Evolutionary conservation across 176 grass and related monocot species (phyloP), one percentile per base, ranked within the genome.

Genomic region (Bonia amplexicaulis): DNA sequence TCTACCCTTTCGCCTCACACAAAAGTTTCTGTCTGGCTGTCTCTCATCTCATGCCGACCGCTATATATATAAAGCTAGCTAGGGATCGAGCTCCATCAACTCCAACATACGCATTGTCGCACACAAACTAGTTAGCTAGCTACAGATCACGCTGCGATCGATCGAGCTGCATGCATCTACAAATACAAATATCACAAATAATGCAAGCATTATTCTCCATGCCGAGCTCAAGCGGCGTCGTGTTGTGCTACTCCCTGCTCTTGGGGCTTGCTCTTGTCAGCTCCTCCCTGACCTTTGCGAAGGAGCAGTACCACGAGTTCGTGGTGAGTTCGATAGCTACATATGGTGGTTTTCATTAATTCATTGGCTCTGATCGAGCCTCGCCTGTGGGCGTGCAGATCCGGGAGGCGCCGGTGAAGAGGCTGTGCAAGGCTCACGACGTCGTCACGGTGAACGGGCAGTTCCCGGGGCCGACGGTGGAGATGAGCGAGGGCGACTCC

Each of bases 391-490:
- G n/a, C 40, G 11, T 74, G 71, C 55, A 97, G 91, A 77, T 98
- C 73, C 74, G 86, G 83, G 93, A 91, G 82, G 66, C 91, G 73
- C 15, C 89, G 37, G 91, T 95, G 96, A 95, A 64, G 89, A 85
- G 96, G 91, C 93, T 98, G 44, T 98, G 96, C 96, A 67, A 16
- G 14, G 8, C 49, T 0, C 93, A 78, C 9, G 84, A 49, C 73
- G 82, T 93, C 47, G 81, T 93, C 66, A 91, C 91, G 65, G 93
- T 87, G 84, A 98, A 98, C 82, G 96, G 93, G 29, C 84, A 92
- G 77, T 95, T 92, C 68, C 96, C 96, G 2, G 96, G 96, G 22
- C 91, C 96, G n/a, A 33, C 93, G 45, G 23, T 98, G 57, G 93
- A 95, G 83, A 53, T 93, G 2, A 60, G 7, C 37, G 89, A 98